phyloP scores from a whole-genome alignment of 495 filamentous ascomycete genomes.

The Penicillium paradoxum region DNA sequence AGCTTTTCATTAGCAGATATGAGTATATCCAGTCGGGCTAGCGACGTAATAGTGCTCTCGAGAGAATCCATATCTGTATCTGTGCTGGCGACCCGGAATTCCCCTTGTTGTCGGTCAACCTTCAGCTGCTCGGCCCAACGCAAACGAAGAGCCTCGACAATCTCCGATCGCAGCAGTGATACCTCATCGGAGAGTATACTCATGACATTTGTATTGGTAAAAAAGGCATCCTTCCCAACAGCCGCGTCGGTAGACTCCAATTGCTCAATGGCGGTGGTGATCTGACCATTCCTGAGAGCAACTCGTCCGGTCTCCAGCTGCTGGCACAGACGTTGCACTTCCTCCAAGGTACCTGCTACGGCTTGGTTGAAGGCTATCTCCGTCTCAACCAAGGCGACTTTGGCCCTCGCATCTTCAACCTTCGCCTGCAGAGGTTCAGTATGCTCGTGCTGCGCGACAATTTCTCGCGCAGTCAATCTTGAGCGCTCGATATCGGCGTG shows the following conservation, averaged over 20 bases:
- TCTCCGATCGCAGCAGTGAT: constrained; percentile 28
- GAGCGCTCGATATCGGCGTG: constrained; percentile 74
- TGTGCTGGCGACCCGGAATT: constrained; percentile 42
- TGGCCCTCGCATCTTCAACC: constrained; percentile 61
- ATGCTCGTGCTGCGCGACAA: constrained; percentile 65
- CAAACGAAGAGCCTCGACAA: constrained; percentile 26
- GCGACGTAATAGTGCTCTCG: constrained; percentile 31
- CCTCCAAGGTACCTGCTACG: constrained; percentile 56
- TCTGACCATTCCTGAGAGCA: constrained; percentile 40
- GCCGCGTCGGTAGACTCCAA: constrained; percentile 51
- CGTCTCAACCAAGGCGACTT: constrained; percentile 63
- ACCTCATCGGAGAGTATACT: constrained; percentile 31
- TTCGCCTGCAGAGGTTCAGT: constrained; percentile 54
- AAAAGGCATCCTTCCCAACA: constrained; percentile 27
- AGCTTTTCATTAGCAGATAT: constrained; percentile 29
- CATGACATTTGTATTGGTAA: constrained; percentile 38
- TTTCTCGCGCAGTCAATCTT: constrained; percentile 64
- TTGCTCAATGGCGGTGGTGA: constrained; percentile 54
- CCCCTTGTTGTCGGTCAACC: constrained; percentile 45
- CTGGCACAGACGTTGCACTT: constrained; percentile 45
- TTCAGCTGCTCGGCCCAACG: constrained; percentile 51
- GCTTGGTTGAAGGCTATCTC: constrained; percentile 74
- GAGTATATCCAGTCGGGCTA: constrained; percentile 34
- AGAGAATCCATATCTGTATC: constrained; percentile 25
- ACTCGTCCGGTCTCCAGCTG: constrained; percentile 43